phyloP scores from a whole-genome alignment of 2,329 filamentous ascomycete genomes.

The Stemphylium lycopersici region DNA sequence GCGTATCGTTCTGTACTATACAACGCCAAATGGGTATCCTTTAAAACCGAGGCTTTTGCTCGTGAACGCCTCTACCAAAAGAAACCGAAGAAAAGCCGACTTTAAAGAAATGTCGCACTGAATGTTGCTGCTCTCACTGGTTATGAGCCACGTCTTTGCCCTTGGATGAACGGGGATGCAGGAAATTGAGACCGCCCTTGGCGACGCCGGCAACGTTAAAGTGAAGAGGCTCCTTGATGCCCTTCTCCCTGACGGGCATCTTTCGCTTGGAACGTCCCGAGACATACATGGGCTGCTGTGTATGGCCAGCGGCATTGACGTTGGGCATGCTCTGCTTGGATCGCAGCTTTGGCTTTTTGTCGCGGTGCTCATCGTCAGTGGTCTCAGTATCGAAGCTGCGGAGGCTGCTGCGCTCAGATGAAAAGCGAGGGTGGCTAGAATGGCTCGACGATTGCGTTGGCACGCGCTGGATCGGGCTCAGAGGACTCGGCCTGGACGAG shows the following conservation, averaged over 20 bases:
- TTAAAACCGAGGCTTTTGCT: slow-evolving; percentile 26
- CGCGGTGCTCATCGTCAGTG: slow-evolving; percentile 48
- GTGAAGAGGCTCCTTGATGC: slow-evolving; percentile 47
- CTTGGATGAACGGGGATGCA: slow-evolving; percentile 44
- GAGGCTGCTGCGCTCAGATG: slow-evolving; percentile 45
- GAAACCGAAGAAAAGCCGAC: neutral
- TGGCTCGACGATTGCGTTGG: slow-evolving; percentile 24
- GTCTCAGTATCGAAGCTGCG: slow-evolving; percentile 47
- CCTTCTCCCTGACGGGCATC: slow-evolving; percentile 49
- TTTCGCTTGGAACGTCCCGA: slow-evolving; percentile 52
- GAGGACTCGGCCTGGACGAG: slow-evolving; percentile 17
- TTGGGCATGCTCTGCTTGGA: slow-evolving; percentile 45
- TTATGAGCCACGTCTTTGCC: slow-evolving; percentile 42
- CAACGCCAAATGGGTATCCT: slow-evolving; percentile 37
- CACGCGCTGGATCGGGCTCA: slow-evolving; percentile 20
- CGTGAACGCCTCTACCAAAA: slow-evolving; percentile 24
- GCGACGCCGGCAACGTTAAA: slow-evolving; percentile 47
- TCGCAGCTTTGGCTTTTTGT: slow-evolving; percentile 50
- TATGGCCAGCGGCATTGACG: slow-evolving; percentile 31
- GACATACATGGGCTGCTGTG: slow-evolving; percentile 45
- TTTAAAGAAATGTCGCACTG: neutral
- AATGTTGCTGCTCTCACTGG: slow-evolving; percentile 7
- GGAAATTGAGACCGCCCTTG: slow-evolving; percentile 42
- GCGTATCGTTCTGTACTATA: slow-evolving; percentile 11
- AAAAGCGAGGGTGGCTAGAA: slow-evolving; percentile 33